These are phyloP conservation scores for Funneliformis mosseae DNA, from an alignment of 192 early-diverging fungal species.

Conservation along the genomic window DNA sequence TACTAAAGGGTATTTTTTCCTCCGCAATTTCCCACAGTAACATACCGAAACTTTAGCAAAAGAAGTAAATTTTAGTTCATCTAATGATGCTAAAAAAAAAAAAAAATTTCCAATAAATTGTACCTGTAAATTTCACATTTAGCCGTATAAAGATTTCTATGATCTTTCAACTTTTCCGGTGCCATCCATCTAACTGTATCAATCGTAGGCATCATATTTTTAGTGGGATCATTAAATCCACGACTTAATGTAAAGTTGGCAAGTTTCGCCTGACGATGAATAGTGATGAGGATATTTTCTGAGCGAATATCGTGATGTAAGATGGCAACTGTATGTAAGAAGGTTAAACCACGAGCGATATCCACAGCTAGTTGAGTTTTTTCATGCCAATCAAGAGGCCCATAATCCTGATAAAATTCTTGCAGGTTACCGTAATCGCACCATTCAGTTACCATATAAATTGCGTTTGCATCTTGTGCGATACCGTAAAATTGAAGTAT, in stretches of 20 bases:
- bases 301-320: conserved; percentile 26
- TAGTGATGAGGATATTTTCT: background rate
- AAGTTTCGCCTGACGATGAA: background rate
- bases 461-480: background rate
- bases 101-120: background rate
- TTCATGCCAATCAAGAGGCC: conserved; percentile 8
- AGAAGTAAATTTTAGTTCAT: background rate
- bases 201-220: background rate
- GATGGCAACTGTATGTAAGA: conserved; percentile 21
- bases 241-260: conserved; percentile 21
- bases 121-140: conserved; percentile 24
- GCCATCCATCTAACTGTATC: conserved; percentile 20
- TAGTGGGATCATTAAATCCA: conserved; percentile 15
- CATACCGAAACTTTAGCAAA: conserved; percentile 25
- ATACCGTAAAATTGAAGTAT: conserved; percentile 31
- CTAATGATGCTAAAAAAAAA: background rate
- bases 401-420: conserved; percentile 20
- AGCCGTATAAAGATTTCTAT: conserved; percentile 2
- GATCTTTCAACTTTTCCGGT: conserved; percentile 14
- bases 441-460: conserved; percentile 33
- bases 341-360: conserved; percentile 24
- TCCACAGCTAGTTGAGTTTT: conserved; percentile 15
- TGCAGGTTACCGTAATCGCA: conserved; percentile 27
- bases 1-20: conserved; percentile 1
- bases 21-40: conserved; percentile 33